Base-by-base conservation (phyloP, 805 yeast genomes). In the Starmera amethionina region DNA sequence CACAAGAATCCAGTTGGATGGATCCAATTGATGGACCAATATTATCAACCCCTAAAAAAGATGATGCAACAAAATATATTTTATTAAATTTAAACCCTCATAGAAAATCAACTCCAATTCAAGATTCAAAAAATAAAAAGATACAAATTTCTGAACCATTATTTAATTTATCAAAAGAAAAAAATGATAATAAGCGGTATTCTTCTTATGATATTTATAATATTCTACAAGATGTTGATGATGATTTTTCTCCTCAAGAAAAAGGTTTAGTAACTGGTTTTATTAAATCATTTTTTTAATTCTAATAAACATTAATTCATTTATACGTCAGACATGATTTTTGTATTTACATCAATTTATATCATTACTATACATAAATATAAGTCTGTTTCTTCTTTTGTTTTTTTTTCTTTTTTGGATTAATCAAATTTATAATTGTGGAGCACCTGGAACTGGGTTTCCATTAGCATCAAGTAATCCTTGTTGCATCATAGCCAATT, bases 401-500 rank as follows among this genome's bases (percentile, higher is more conserved):
- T 13, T 6, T 30, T 30, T 30, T 10, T n/a, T 33, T 8, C 4
- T 11, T 18, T 14, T 16, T 8, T 18, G n/a, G 25, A 10, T 12
- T 27, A 49, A 57, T 12, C n/a, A 16, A 2, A 29, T 15, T 59
- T 56, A 68, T 51, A 68, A 55, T 63, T 69, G 77, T 48, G 84
- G 84, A 45, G 84, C 85, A 55, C 86, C 86, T 55, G 82, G 87
- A 49, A 83, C 73, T 55, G 93, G 90, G 72, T 83, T 83, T 58
- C 93, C 94, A 56, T 83, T 79, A 50, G 79, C 82, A 59, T 83
- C 94, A 48, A 79, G 64, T 64, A 83, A 69, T 55, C 90, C 90
- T 65, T 82, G 88, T 69, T 83, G 94, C 87, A 82, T 79, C 81
- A 84, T 74, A 73, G 85, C 79, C 53, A 87, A 75, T 69, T 86